Evolutionary conservation across 306 rosid genomes (phyloP), one percentile per base, ranked within the genome.

Genomic region (Quercus ilex): DNA sequence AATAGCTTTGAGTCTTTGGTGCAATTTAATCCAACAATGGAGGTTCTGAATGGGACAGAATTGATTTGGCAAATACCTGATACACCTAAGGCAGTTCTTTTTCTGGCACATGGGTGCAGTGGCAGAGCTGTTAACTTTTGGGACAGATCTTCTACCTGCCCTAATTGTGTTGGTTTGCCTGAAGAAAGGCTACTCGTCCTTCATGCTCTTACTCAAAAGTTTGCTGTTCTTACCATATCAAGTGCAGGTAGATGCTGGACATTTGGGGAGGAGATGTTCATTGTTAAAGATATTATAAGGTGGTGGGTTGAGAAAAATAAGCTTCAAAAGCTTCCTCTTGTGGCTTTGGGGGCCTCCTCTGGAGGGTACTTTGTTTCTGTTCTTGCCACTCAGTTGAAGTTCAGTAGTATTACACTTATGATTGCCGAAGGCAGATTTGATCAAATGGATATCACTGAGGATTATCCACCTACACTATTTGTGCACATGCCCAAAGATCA

Each of bases 401-500:
- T 95, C 67, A 75, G 79, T 59, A 86, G 97, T 63, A 86, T 85
- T 74, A 86, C 90, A 30, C 80, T 91, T 70, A 93, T 95, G 99
- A 92, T 95, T 83, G 97, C 98, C 0, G 96, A 93, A 80, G 99
- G 98, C 72, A 55, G 57, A 95, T 91, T 91, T 88, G 90, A 86
- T 72, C 80, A 79, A 73, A 82, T 93, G 19, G 91, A 89, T 55
- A 28, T 89, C 33, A 74, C 76, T 30, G 77, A 81, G 88, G 83
- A 83, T 76, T 92, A 95, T 64, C 97, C 98, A 0, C 92, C 98
- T 53, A 90, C 92, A 33, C 90, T 91, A 71, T 95, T 95, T 55
- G 94, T 95, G 71, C 99, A 91, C 87, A 95, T 95, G 99, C 99
- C 96, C 1, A 95, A 92, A 81, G 99, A 95, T 86, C 65, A 73